Base-by-base conservation (phyloP, 2,329 filamentous ascomycete species). In the Penicillium sp. region DNA sequence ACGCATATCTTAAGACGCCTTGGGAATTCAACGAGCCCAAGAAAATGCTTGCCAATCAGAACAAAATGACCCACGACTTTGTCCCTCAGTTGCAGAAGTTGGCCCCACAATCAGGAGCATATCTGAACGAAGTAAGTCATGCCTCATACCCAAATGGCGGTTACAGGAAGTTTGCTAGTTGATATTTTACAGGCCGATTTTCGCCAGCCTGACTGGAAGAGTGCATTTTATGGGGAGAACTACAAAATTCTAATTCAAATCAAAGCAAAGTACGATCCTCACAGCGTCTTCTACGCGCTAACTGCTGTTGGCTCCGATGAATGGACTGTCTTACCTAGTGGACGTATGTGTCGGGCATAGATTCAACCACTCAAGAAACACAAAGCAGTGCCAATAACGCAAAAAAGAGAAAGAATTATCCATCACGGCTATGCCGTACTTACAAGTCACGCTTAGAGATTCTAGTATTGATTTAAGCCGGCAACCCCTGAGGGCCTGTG, bases 261-360 rank as follows among this genome's bases (percentile, higher is more conserved):
- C n/a, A 52, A 52, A 28, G 49, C 49, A n/a, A 52, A 52, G 15
- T 52, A 52, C 20, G 49, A 52, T 24, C 49, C 49, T 20, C 20
- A 48, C 20, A 20, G 31, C n/a, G 15, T 52, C 15, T 52, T 52
- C 42, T 52, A 52, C 18, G 49, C 45, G 5, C 5, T 52, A 24
- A 48, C 49, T 40, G 49, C 49, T 6, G 45, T 52, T 15, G 49
- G 49, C 18, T 48, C 45, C 32, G 45, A 52, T 45, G 49, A 44
- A 10, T 52, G 49, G 49, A 45, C 37, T 5, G 42, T 28, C 6
- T 46, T 35, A 10, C 7, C 18, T 3, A 20, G n/a, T 20, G 44
- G 44, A 20, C 35, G 44, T 10, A 41, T 46, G 44, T 46, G 37
- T 24, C 37, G 33, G 18, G 33, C 33, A 12, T 20, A 37, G 15